These are phyloP conservation scores for Aspergillus bombycis DNA, from an alignment of 2,329 filamentous ascomycete species.

Conservation along the genomic window DNA sequence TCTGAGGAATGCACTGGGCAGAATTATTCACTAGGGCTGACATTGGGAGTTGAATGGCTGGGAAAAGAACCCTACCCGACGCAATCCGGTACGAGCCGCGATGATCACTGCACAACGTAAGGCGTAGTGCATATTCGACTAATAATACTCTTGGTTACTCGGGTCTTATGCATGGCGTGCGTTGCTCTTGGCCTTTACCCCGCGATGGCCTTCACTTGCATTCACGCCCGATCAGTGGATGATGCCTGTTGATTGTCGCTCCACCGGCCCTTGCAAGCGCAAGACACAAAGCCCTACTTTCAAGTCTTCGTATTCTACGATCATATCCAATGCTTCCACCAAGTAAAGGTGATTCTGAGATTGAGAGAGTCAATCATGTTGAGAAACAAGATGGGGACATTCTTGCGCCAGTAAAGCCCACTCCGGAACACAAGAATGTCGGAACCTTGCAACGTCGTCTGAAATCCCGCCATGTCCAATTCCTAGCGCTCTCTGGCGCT, in stretches of 20 bases:
- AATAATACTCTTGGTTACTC: neutral
- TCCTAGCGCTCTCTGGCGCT: constrained; percentile 41
- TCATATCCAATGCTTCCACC: neutral
- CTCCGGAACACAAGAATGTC: neutral
- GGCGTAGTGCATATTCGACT: neutral
- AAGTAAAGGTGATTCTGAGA: neutral
- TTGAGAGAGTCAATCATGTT: neutral
- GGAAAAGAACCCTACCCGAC: neutral
- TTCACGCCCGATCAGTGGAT: neutral
- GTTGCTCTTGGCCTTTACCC: neutral
- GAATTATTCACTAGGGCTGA: no score
- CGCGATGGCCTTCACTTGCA: neutral
- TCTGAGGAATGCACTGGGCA: no score
- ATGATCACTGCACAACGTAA: neutral
- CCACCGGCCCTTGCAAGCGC: neutral
- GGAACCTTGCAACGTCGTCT: constrained; percentile 32
- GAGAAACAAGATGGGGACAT: neutral
- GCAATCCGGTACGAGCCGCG: neutral
- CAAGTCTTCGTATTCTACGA: neutral
- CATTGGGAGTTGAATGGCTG: no score
- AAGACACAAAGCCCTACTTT: neutral
- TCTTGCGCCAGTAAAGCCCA: neutral
- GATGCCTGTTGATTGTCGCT: neutral
- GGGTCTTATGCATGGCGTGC: neutral
- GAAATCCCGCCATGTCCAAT: constrained; percentile 44